Evolutionary conservation across 768 basidiomycete species (phyloP), one percentile per base, ranked within the genome.

Genomic region (Sarcodon aspratus): DNA sequence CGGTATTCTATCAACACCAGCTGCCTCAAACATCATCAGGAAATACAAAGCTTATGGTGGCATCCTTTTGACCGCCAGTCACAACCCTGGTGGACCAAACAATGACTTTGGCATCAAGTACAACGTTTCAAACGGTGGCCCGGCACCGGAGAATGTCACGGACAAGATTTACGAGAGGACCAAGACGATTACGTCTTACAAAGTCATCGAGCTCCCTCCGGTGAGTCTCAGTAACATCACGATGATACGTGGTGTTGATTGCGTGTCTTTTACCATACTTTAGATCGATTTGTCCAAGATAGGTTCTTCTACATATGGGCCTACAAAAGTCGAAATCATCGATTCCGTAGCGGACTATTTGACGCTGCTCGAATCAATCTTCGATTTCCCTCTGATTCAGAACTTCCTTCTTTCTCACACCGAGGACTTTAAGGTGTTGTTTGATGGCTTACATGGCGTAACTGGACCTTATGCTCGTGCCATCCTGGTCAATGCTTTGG

Each of bases 41-140:
- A 91, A 92, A 58, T 91, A 91, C 73, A 92, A 96, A 67, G 94
- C 94, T 4, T 80, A 89, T 57, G 96, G 96, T 42, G 96, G 96
- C 54, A 99, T 99, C 66, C 75, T 99, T 48, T 74, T 99, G 55
- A 99, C 96, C 6, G 96, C 96, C 13, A 86, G 82, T 52, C 96
- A 99, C 74, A 99, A 99, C 67, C 94, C 96, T 13, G 96, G 96
- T 48, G 96, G 96, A 18, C 96, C 96, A n/a, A 78, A 91, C 61
- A 85, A 88, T 59, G 96, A 99, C 67, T 99, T 98, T 64, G 96
- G 96, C 44, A 97, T 99, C 79, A 98, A 99, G 69, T 99, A 96
- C 74, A 99, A 99, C 66, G 86, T 92, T 44, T 83, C 85, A 36
- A 99, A 99, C 58, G 96, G 96, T 52, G 96, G 96, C 3, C 95